These are phyloP conservation scores for Phytophthora chlamydospora DNA, from an alignment of 352 stramenopile genomes.

Conservation along the genomic window DNA sequence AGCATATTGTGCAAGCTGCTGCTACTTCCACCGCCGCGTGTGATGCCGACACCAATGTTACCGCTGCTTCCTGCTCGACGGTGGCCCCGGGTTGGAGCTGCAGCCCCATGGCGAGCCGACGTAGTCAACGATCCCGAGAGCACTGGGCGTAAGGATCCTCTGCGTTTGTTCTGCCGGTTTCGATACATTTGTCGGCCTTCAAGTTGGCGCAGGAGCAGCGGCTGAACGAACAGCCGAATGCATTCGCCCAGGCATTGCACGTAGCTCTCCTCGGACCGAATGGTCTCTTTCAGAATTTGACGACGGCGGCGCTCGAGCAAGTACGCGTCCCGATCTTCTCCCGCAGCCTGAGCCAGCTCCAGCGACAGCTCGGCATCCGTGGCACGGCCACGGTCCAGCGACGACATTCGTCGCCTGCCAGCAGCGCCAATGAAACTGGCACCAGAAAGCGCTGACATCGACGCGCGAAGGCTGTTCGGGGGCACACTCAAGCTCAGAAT, in stretches of 20 bases:
- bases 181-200: slow-evolving; percentile 77
- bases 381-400: slow-evolving; percentile 32
- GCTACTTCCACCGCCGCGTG: slow-evolving; percentile 47
- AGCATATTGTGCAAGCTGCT: slow-evolving; percentile 56
- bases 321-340: slow-evolving; percentile 51
- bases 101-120: slow-evolving; percentile 10
- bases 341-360: slow-evolving; percentile 31
- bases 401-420: slow-evolving; percentile 37
- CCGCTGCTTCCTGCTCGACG: slow-evolving; percentile 42
- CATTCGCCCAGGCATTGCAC: slow-evolving; percentile 84
- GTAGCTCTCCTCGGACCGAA: slow-evolving; percentile 86
- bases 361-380: slow-evolving; percentile 44
- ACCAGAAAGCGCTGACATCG: slow-evolving; percentile 31
- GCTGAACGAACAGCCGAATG: slow-evolving; percentile 85
- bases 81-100: slow-evolving; percentile 16
- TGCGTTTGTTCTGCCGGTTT: slow-evolving; percentile 68
- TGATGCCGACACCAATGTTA: slow-evolving; percentile 40
- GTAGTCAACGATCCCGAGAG: slow-evolving; percentile 38
- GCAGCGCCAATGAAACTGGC: slow-evolving; percentile 15
- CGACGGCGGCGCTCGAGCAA: slow-evolving; percentile 68
- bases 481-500: slow-evolving; percentile 43
- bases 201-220: slow-evolving; percentile 76
- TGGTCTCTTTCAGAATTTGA: slow-evolving; percentile 86
- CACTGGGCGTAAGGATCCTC: slow-evolving; percentile 55
- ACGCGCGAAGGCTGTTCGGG: slow-evolving; percentile 26